Percentiles rank a stretch among this genome's conserved stretches.
Conservation (phyloP, 768 basidiomycete genomes). For the Pisolithus microcarpus region DNA sequence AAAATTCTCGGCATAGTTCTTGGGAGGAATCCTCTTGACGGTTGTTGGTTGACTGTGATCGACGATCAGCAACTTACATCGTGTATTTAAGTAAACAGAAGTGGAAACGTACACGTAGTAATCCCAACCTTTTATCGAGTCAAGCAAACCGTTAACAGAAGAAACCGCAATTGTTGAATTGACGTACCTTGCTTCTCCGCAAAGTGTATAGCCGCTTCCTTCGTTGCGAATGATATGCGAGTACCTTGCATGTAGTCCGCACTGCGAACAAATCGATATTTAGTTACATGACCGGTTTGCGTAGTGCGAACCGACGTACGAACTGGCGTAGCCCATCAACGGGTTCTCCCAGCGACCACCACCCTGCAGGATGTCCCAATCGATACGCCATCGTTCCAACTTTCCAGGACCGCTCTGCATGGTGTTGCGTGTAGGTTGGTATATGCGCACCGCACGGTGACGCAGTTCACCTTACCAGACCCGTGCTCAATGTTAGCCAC, state of each 20-base stretch:
- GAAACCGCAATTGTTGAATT: not conserved
- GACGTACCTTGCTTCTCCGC: conserved; percentile 89
- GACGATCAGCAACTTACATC: conserved; percentile 5
- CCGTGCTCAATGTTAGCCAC: not conserved
- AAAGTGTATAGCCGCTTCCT: conserved; percentile 90
- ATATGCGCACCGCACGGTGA: conserved; percentile 85
- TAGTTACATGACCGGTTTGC: not conserved
- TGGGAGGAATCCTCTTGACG: conserved; percentile 66
- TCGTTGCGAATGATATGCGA: conserved; percentile 71
- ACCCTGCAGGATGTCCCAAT: conserved; percentile 88
- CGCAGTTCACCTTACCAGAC: conserved; percentile 61
- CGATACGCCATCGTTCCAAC: conserved; percentile 85
- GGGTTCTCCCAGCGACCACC: conserved; percentile 97
- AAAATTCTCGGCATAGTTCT: conserved; percentile 91
- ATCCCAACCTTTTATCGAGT: conserved; percentile 67
- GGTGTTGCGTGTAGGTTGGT: conserved; percentile 85
- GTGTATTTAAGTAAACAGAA: not conserved
- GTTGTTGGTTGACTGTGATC: conserved; percentile 46
- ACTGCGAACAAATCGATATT: conserved; percentile 31
- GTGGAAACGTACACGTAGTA: conserved; percentile 68
- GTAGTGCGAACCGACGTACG: conserved; percentile 46
- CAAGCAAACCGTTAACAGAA: not conserved
- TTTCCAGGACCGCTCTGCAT: conserved; percentile 92
- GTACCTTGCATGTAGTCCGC: conserved; percentile 97
- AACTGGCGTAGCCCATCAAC: conserved; percentile 94